Base-by-base conservation (phyloP, 106 monocot species). In the Acorus gramineus region DNA sequence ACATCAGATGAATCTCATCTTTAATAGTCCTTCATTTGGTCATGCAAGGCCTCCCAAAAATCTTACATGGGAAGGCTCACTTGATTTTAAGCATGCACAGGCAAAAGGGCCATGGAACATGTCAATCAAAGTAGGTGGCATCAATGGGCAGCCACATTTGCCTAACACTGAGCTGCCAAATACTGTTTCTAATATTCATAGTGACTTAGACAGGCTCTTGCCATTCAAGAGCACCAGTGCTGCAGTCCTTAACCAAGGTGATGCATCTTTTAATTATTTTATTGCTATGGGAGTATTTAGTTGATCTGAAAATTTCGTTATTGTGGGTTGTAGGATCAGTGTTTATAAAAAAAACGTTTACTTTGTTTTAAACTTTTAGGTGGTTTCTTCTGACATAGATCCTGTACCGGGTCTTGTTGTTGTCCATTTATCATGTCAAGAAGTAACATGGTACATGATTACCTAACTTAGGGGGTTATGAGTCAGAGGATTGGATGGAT, bases 241-340 rank as follows among this genome's bases (percentile, higher is more conserved):
- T 61, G 62, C 73, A 76, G 73, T 86, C 50, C 78, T 84, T 77
- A 74, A 71, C 77, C 78, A 79, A 81, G 86, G 84, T 81, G 69
- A 69, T 63, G 8, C 47, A 28, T 28, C 28, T 28, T 28, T 28
- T 28, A 28, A 28, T 28, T 28, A 28, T 28, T 28, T 28, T 28
- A 28, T 28, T 28, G 28, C 28, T 28, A 28, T 28, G 28, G 28
- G 28, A 28, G 28, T 28, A 28, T 28, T 28, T 28, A 28, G 28
- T 28, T 28, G 28, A 28, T 28, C 28, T 28, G 28, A 28, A 28
- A 28, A 28, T 28, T 28, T 28, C 28, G 28, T 28, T 28, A 28
- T 28, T 28, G 28, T 28, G 28, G 28, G 28, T 28, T 28, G 28
- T 28, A 28, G 28, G 28, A 28, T 28, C 28, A 28, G 28, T 28